These are phyloP conservation scores for Corallochytrium limacisporum DNA, from an alignment of 78 protist species.

Conservation along the genomic window DNA sequence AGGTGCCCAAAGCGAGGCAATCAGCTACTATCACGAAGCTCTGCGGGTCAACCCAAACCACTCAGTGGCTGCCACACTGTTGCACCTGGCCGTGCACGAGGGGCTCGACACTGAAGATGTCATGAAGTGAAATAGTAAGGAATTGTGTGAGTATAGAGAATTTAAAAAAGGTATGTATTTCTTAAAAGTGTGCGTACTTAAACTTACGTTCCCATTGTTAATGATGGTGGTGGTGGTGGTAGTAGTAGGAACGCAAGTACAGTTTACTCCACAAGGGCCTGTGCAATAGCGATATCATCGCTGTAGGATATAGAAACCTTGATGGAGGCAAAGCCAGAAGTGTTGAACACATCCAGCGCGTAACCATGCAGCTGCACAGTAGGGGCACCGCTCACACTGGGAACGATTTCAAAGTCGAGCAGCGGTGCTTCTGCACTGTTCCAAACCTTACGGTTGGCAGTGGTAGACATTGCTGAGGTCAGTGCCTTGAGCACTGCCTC, in stretches of 20 bases:
- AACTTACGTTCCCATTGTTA: no score
- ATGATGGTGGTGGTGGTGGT: no score
- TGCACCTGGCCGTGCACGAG: no score
- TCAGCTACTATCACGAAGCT: no score
- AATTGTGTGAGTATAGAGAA: no score
- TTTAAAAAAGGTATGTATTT: no score
- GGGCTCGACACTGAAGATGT: no score
- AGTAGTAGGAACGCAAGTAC: background rate
- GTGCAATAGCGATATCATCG: conserved; percentile 23
- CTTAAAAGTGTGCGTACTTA: no score
- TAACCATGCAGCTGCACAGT: conserved; percentile 12
- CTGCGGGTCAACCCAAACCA: no score
- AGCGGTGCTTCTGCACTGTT: conserved; percentile 28
- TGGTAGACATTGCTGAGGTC: conserved; percentile 18
- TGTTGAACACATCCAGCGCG: background rate
- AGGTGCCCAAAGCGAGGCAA: no score
- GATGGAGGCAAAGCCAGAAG: background rate
- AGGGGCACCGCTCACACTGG: conserved; percentile 23
- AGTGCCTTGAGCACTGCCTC: conserved; percentile 59
- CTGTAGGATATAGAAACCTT: conserved; percentile 16
- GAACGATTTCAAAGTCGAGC: conserved; percentile 34
- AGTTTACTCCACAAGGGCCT: conserved; percentile 8
- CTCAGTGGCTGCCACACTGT: no score
- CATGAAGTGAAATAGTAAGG: no score
- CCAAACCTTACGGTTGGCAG: conserved; percentile 9